These are phyloP conservation scores for Macaranga tanarius DNA, from an alignment of 441 rosid species.

Conservation along the genomic window DNA sequence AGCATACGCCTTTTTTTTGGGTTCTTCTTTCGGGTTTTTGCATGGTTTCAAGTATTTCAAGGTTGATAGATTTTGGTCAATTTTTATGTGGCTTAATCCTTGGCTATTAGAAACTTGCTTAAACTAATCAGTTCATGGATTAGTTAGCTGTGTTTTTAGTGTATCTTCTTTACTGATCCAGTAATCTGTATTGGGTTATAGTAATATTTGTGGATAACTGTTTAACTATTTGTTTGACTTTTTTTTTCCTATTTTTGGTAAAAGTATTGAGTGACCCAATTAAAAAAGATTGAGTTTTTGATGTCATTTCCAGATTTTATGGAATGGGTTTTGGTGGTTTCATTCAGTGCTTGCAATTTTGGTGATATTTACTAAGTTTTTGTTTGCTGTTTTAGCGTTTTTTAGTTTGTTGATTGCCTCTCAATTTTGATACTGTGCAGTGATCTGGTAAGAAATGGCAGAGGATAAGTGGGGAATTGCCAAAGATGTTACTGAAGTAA, in stretches of 20 bases:
- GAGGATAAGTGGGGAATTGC: slow-evolving; percentile 38
- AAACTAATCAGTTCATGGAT: no score
- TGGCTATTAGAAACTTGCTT: no score
- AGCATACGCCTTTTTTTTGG: no score
- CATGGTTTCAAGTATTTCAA: not conserved
- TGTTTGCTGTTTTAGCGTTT: not conserved
- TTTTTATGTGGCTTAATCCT: not conserved
- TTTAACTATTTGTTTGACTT: no score
- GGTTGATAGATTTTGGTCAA: not conserved
- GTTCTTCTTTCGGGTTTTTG: not conserved
- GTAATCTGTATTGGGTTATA: no score
- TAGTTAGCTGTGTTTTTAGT: no score
- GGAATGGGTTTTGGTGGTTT: not conserved
- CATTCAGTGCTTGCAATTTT: not conserved
- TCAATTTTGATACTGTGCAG: slow-evolving; percentile 19
- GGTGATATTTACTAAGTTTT: not conserved
- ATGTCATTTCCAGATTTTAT: not conserved
- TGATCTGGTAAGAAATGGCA: slow-evolving; percentile 30
- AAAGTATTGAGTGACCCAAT: not conserved
- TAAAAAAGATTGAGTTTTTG: not conserved
- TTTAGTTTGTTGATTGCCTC: not conserved
- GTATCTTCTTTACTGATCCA: no score
- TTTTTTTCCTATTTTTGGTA: not conserved
- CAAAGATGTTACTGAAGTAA: slow-evolving; percentile 53
- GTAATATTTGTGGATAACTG: no score